These are phyloP conservation scores for Mycena maculata DNA, from an alignment of 768 basidiomycete species.

Conservation along the genomic window DNA sequence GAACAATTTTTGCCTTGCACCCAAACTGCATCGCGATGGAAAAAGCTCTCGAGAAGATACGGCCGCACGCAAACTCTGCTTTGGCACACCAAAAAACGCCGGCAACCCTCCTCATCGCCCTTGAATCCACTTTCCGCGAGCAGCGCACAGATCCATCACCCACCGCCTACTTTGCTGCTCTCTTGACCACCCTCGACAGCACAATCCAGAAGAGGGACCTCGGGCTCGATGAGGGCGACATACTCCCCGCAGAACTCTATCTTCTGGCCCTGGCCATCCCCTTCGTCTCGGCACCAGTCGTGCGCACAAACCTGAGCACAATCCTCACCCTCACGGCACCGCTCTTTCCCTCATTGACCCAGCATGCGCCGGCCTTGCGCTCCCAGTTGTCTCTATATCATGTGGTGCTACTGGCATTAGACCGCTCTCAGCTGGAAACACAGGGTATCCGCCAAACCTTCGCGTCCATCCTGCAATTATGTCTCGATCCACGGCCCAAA, in stretches of 20 bases:
- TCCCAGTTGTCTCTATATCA: constrained; percentile 87
- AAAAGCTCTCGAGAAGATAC: constrained; percentile 81
- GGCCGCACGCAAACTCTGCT: constrained; percentile 84
- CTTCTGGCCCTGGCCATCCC: constrained; percentile 82
- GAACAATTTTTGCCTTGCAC: too few relatives aligned
- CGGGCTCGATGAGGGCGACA: constrained; percentile 70
- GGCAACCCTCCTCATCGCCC: constrained; percentile 83
- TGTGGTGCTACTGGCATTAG: constrained; percentile 74
- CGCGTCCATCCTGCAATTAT: constrained; percentile 84
- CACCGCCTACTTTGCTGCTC: constrained; percentile 95
- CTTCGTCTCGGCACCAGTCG: constrained; percentile 82
- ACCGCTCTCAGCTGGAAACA: constrained; percentile 74
- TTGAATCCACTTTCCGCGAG: constrained; percentile 84
- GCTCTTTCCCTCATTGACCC: constrained; percentile 73
- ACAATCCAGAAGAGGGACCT: constrained; percentile 71
- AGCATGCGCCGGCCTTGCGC: constrained; percentile 83
- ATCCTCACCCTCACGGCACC: constrained; percentile 81
- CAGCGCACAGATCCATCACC: constrained; percentile 75
- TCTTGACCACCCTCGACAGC: constrained; percentile 86
- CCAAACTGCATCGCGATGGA: too few relatives aligned
- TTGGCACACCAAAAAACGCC: constrained; percentile 92
- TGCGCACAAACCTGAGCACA: constrained; percentile 79
- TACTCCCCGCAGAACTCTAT: constrained; percentile 87
- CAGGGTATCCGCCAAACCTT: constrained; percentile 83
- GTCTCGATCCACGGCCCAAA: constrained; percentile 91